Conservation (phyloP, 2,329 filamentous ascomycete genomes). For the Tolypocladium pustulatum region DNA sequence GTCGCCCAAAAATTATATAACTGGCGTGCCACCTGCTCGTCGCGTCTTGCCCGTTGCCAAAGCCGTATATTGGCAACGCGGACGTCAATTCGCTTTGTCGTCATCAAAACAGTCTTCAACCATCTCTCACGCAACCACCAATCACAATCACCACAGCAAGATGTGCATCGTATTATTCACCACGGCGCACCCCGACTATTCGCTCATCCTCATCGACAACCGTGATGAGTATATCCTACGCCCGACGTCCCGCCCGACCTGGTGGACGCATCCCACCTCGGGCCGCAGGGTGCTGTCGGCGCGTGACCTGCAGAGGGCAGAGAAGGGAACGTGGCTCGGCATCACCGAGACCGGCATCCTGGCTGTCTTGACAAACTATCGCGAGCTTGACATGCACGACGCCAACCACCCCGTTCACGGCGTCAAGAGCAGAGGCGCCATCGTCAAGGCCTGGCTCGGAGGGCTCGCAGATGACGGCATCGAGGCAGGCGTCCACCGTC, state of each 20-base stretch:
- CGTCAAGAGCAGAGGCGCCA: conserved; percentile 48
- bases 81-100: background rate
- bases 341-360: conserved; percentile 49
- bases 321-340: conserved; percentile 57
- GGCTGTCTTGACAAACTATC: conserved; percentile 57
- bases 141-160: background rate
- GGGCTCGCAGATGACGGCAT: conserved; percentile 36
- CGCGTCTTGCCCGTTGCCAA: background rate
- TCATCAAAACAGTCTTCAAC: background rate
- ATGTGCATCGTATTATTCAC: conserved; percentile 76
- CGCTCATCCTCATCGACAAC: conserved; percentile 67
- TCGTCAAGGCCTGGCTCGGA: conserved; percentile 53
- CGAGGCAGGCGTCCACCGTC: conserved; percentile 37
- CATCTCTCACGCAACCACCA: background rate
- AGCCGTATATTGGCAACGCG: background rate
- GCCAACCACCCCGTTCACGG: conserved; percentile 41
- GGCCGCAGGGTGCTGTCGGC: conserved; percentile 43
- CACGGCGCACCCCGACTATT: conserved; percentile 65
- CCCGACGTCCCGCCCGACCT: conserved; percentile 52
- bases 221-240: conserved; percentile 63
- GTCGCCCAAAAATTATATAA: background rate
- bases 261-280: conserved; percentile 42
- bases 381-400: conserved; percentile 41
- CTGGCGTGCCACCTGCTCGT: background rate
- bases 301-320: conserved; percentile 49